These are phyloP conservation scores for Alnus glutinosa DNA, from an alignment of 306 rosid species.

Conservation along the genomic window DNA sequence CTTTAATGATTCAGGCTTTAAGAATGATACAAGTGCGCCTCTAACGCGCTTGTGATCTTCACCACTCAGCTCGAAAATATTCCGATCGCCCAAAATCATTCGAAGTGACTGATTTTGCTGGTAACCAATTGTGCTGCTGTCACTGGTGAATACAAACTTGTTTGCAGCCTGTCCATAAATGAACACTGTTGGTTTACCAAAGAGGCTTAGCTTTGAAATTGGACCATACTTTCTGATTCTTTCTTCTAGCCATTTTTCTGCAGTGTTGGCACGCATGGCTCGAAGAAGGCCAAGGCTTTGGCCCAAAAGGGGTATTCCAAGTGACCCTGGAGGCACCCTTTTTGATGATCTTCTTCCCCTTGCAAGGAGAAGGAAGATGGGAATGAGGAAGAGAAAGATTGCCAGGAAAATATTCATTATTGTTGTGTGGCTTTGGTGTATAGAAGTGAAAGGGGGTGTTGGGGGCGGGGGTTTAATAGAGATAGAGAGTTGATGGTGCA, in stretches of 20 bases:
- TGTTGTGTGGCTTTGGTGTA: not conserved
- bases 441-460: not conserved
- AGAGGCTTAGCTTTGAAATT: constrained; percentile 50
- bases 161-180: constrained; percentile 42
- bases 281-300: constrained; percentile 59
- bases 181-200: constrained; percentile 51
- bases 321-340: constrained; percentile 74
- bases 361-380: constrained; percentile 43
- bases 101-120: constrained; percentile 34
- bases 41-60: constrained; percentile 47
- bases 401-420: constrained; percentile 39
- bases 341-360: constrained; percentile 40
- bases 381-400: constrained; percentile 40
- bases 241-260: constrained; percentile 58
- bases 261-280: constrained; percentile 62
- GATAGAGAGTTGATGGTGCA: not conserved
- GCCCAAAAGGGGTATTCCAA: constrained; percentile 69
- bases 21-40: constrained; percentile 44
- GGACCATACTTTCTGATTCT: constrained; percentile 42
- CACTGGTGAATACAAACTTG: constrained; percentile 38
- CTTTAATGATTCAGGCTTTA: constrained; percentile 50
- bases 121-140: constrained; percentile 4
- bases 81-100: constrained; percentile 38
- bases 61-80: constrained; percentile 23
- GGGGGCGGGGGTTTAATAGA: no score